Conservation (phyloP, 805 yeast species). For the Schwanniomyces yamadae region DNA sequence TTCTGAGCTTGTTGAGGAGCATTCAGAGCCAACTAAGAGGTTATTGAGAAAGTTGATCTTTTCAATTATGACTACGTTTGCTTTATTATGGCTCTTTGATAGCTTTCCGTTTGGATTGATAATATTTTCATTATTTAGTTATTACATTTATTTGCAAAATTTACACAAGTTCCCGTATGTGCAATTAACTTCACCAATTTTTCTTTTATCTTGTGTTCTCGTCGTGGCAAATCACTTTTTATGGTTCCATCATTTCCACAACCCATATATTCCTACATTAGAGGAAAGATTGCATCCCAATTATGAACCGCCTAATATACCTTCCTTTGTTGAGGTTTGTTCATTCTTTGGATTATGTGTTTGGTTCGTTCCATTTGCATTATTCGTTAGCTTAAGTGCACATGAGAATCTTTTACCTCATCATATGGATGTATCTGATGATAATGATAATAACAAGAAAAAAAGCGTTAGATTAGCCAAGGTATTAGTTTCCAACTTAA, state of each 20-base stretch:
- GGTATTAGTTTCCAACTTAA: slow-evolving; percentile 53
- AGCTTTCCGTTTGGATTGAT: slow-evolving; percentile 73
- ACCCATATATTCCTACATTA: slow-evolving; percentile 70
- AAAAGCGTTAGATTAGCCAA: slow-evolving; percentile 62
- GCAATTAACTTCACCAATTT: slow-evolving; percentile 65
- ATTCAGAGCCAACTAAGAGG: slow-evolving; percentile 78
- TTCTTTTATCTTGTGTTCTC: slow-evolving; percentile 66
- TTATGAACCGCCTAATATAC: slow-evolving; percentile 65
- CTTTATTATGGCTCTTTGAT: slow-evolving; percentile 68
- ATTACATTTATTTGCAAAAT: slow-evolving; percentile 73
- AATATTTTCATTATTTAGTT: slow-evolving; percentile 65
- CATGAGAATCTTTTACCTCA: slow-evolving; percentile 84
- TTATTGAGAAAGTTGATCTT: slow-evolving; percentile 64
- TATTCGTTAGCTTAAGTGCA: slow-evolving; percentile 89
- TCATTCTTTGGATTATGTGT: slow-evolving; percentile 91
- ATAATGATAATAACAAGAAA: slow-evolving; percentile 30
- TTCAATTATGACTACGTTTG: slow-evolving; percentile 52
- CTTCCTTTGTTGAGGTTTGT: slow-evolving; percentile 86
- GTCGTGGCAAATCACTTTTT: slow-evolving; percentile 79
- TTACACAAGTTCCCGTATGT: slow-evolving; percentile 82
- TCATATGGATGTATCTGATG: slow-evolving; percentile 31
- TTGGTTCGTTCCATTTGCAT: slow-evolving; percentile 91
- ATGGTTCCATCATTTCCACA: slow-evolving; percentile 85
- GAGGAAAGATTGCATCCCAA: slow-evolving; percentile 55
- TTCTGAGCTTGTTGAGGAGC: slow-evolving; percentile 91